Evolutionary conservation across 202 grass and related monocot genomes (phyloP), one percentile per base, ranked within the genome.

Genomic region (Schoenoplectus tabernaemontani): DNA sequence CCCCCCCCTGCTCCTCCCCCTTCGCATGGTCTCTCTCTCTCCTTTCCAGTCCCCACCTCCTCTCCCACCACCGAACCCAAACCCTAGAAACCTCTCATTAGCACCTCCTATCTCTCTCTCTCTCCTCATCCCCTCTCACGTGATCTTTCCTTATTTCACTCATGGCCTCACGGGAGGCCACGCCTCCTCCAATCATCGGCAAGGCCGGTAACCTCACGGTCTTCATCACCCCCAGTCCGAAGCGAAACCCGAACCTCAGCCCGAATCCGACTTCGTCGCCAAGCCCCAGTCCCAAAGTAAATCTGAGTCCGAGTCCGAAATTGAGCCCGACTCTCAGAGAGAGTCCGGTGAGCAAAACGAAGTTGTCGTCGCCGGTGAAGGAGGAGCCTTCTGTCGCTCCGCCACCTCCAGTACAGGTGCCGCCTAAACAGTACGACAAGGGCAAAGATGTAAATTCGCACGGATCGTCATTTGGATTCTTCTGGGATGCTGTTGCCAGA

Each of bases 131-230:
- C 30, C 38, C 7, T 59, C 66, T 39, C 67, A 7, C 4, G 37
- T 17, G 63, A 88, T 85, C 84, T 77, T 43, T 11, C 76, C 61
- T 68, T 78, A 47, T 44, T 60, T 30, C 22, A 34, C 67, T 67
- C 53, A 72, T 83, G 47, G 24, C 54, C 20, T 42, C 86, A 37
- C 81, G 56, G 16, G 81, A 83, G 76, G 64, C 71, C 15, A 78
- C 77, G 59, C 89, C 90, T 4, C 88, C 83, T 13, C 93, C 90
- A 3, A 81, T 91, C 82, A 97, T 97, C 43, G 90, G 93, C 38
- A 87, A 91, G 83, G 90, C 93, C 3, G 93, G 93, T 36, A 97
- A 89, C 59, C 88, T 91, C 76, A 97, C 93, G 15, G 85, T 97
- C 68, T 97, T 97, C 86, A 93, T 97, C 68, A 97, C 90, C 59